Evolutionary conservation across 2,329 filamentous ascomycete genomes (phyloP).

Genomic region (Colletotrichum navitas): DNA sequence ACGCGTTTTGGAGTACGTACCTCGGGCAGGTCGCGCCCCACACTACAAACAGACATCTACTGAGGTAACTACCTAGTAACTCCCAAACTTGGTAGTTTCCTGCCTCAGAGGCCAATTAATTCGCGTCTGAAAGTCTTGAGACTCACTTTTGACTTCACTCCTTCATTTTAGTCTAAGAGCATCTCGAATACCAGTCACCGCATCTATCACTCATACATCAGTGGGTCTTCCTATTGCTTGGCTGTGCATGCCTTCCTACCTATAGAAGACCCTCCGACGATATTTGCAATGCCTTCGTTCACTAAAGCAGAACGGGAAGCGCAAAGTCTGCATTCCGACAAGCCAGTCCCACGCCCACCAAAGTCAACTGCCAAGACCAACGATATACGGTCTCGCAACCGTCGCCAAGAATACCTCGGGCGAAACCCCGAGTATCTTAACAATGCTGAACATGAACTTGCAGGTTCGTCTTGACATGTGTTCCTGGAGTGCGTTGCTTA

Average conservation of each 20-base stretch:
- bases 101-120: not conserved
- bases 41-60: conserved; percentile 3
- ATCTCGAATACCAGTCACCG: not conserved
- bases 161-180: not conserved
- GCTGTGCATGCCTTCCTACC: not conserved
- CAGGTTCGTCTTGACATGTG: conserved; percentile 54
- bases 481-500: not conserved
- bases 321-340: conserved; percentile 45
- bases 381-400: conserved; percentile 76
- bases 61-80: too few relatives aligned
- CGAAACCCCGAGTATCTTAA: conserved; percentile 79
- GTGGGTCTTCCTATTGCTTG: too few relatives aligned
- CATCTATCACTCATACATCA: not conserved
- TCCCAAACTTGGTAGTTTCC: not conserved
- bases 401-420: conserved; percentile 81
- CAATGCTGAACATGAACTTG: conserved; percentile 67
- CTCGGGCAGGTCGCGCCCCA: not conserved
- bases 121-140: not conserved
- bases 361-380: conserved; percentile 57
- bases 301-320: not conserved
- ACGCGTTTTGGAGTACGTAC: not conserved
- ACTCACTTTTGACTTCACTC: not conserved
- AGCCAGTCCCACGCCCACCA: conserved; percentile 59
- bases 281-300: conserved; percentile 18
- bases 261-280: not conserved